phyloP scores from a whole-genome alignment of 169 alveolate species.

The Cryptosporidium ubiquitum region DNA sequence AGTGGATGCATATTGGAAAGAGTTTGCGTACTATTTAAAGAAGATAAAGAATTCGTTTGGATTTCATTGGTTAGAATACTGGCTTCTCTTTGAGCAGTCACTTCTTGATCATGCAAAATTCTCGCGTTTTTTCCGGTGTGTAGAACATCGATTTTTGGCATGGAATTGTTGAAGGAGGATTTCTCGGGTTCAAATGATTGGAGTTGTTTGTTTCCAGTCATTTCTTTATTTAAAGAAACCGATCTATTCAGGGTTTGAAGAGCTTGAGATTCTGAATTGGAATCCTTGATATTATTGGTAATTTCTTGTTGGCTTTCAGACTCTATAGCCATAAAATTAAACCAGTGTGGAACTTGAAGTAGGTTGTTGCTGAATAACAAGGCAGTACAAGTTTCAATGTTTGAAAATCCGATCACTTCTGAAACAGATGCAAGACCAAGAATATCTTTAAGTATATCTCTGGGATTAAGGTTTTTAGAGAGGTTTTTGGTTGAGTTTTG shows the following conservation, averaged over 20 bases:
- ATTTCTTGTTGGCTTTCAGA: slow-evolving; percentile 40
- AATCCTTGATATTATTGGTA: not conserved
- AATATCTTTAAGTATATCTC: slow-evolving; percentile 54
- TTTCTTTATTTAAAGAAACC: slow-evolving; percentile 13
- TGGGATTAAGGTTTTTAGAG: not conserved
- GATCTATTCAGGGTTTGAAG: slow-evolving; percentile 5
- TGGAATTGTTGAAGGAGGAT: slow-evolving; percentile 6
- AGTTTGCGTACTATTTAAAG: slow-evolving; percentile 25
- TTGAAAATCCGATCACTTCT: slow-evolving; percentile 60
- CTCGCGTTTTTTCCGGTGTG: slow-evolving; percentile 69
- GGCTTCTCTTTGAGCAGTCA: slow-evolving; percentile 71
- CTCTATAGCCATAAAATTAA: slow-evolving; percentile 37
- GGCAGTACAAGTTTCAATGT: slow-evolving; percentile 67
- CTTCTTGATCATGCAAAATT: slow-evolving; percentile 70
- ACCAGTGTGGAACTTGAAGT: slow-evolving; percentile 64
- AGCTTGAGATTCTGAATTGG: slow-evolving; percentile 18
- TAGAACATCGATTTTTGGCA: slow-evolving; percentile 53
- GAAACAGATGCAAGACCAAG: slow-evolving; percentile 65
- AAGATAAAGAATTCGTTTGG: slow-evolving; percentile 13
- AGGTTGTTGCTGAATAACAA: slow-evolving; percentile 12
- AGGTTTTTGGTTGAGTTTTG: not conserved
- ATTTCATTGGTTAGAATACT: slow-evolving; percentile 23
- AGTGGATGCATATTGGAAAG: not conserved
- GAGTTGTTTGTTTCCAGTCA: not conserved
- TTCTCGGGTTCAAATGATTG: not conserved